Conservation (phyloP, 2,329 filamentous ascomycete species). For the Raffaelea arxii region DNA sequence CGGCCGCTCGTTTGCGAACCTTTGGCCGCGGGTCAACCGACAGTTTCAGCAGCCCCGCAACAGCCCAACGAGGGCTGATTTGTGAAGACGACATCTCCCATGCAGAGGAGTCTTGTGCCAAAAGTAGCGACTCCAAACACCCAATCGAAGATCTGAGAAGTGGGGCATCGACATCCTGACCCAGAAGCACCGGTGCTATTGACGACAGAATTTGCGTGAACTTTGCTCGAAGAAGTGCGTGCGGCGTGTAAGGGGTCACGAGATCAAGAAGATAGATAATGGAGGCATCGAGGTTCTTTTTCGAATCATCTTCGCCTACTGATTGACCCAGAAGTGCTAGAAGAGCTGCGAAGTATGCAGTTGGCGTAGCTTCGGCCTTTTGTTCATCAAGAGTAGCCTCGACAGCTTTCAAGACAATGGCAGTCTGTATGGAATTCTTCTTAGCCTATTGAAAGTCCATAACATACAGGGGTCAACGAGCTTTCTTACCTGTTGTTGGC, state of each 20-base stretch:
- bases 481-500: constrained; percentile 71
- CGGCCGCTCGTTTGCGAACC: constrained; percentile 85
- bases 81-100: constrained; percentile 82
- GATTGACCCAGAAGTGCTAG: constrained; percentile 78
- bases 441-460: too few species aligned
- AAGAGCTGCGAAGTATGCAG: constrained; percentile 92
- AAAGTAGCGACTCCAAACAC: constrained; percentile 80
- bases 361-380: constrained; percentile 71
- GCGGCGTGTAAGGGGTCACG: constrained; percentile 74
- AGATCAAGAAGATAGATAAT: constrained; percentile 94
- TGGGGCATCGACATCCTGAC: constrained; percentile 75
- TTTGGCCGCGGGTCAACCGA: constrained; percentile 85
- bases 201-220: constrained; percentile 87
- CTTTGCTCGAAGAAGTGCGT: constrained; percentile 82
- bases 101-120: constrained; percentile 77
- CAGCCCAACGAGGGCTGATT: constrained; percentile 76
- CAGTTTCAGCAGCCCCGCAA: constrained; percentile 76
- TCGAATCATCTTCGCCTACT: constrained; percentile 56
- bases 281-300: constrained; percentile 74
- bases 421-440: constrained; percentile 46
- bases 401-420: constrained; percentile 79
- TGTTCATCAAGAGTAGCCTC: constrained; percentile 89
- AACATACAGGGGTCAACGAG: constrained; percentile 2
- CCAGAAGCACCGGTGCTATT: constrained; percentile 73
- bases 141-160: constrained; percentile 82